A percentile compares a stretch with the other conserved stretches of the same genome.
phyloP scores from a whole-genome alignment of 441 rosid species.

The Adansonia grandidieri region DNA sequence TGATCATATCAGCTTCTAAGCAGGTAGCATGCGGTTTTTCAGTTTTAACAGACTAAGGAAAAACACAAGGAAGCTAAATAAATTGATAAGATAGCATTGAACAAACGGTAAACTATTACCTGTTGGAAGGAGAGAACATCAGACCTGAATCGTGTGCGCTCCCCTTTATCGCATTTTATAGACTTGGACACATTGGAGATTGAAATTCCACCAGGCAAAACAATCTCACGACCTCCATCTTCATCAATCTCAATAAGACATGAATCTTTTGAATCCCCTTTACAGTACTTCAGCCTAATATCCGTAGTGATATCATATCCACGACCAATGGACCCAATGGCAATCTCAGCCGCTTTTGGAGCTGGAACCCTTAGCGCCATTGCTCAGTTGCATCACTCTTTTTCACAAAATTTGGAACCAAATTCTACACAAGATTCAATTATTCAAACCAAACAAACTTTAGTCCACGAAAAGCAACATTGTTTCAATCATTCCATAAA shows the following conservation, averaged over 20 bases:
- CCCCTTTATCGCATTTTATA: conserved; percentile 91
- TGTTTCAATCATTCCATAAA: conserved; percentile 13
- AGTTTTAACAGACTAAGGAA: background rate
- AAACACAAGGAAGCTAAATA: background rate
- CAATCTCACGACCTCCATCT: conserved; percentile 57
- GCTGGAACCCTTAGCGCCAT: conserved; percentile 85
- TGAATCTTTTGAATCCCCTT: conserved; percentile 57
- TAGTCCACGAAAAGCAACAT: conserved; percentile 7
- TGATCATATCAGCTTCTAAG: conserved; percentile 3
- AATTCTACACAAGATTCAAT: conserved; percentile 9
- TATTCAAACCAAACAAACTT: conserved; percentile 4
- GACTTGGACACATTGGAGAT: conserved; percentile 77
- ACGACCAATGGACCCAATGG: conserved; percentile 83
- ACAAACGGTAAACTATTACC: conserved; percentile 42
- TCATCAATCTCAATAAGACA: conserved; percentile 75
- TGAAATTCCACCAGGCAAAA: conserved; percentile 82
- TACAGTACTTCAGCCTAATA: conserved; percentile 81
- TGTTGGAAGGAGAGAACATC: conserved; percentile 89
- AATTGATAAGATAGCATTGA: background rate
- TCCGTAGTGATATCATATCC: conserved; percentile 86
- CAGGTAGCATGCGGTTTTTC: background rate
- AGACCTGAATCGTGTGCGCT: conserved; percentile 77
- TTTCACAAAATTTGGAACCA: conserved; percentile 17
- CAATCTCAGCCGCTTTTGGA: conserved; percentile 83
- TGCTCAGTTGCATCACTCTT: conserved; percentile 45